A percentile compares a stretch with the other conserved stretches of the same genome.
phyloP scores from a whole-genome alignment of 352 stramenopile species.

The Globisporangium echinulatum region DNA sequence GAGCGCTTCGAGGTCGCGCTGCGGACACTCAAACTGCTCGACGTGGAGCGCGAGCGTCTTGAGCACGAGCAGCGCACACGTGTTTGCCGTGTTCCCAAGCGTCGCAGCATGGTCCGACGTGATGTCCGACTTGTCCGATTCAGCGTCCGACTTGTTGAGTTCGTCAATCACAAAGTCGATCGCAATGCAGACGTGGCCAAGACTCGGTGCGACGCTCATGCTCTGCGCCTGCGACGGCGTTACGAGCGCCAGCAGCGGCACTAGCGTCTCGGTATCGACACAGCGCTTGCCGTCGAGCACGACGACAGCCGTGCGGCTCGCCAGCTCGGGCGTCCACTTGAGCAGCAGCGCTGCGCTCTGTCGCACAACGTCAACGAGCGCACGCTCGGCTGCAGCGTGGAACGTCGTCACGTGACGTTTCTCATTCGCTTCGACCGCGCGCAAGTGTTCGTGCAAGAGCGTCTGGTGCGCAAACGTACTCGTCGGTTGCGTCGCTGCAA shows the following conservation, averaged over 20 bases:
- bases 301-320: conserved; percentile 28
- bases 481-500: conserved; percentile 14
- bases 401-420: conserved; percentile 31
- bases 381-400: conserved; percentile 37
- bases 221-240: conserved; percentile 40
- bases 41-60: conserved; percentile 56
- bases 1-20: conserved; percentile 35
- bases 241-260: conserved; percentile 39
- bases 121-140: conserved; percentile 4
- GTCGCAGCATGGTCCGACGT: background rate
- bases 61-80: conserved; percentile 50
- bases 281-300: conserved; percentile 37
- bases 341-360: conserved; percentile 36
- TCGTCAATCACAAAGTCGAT: conserved; percentile 61
- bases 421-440: conserved; percentile 25
- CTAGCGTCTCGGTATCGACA: conserved; percentile 54
- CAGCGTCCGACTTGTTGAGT: conserved; percentile 15
- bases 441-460: conserved; percentile 53
- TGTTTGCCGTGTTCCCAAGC: conserved; percentile 35
- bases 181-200: conserved; percentile 53
- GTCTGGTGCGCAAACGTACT: conserved; percentile 45
- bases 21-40: conserved; percentile 34
- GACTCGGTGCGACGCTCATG: conserved; percentile 35
- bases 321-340: conserved; percentile 43
- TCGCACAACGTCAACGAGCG: conserved; percentile 39